Conservation (phyloP, 192 early-diverging fungal genomes). For the Chytriomyces confervae region DNA sequence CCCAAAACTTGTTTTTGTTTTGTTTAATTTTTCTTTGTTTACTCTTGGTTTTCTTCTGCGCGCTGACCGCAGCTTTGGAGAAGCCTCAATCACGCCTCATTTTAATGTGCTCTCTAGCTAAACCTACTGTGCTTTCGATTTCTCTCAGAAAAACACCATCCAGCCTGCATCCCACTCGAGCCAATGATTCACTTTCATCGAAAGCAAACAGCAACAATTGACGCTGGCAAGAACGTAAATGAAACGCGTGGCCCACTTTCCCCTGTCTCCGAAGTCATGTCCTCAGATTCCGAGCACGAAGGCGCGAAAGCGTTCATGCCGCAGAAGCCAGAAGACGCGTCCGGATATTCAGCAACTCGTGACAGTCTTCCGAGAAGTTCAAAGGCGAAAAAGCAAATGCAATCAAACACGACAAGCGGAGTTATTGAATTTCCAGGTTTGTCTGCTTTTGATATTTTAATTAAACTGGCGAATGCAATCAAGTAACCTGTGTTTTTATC, state of each 20-base stretch:
- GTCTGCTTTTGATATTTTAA: not conserved
- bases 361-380: constrained; percentile 15
- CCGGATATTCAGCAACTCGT: constrained; percentile 3
- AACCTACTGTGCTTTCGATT: not conserved
- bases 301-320: not conserved
- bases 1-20: not conserved
- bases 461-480: not conserved
- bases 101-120: not conserved
- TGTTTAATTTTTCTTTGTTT: not conserved
- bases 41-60: not conserved
- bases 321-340: not conserved
- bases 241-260: not conserved
- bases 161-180: constrained; percentile 6
- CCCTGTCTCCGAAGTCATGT: not conserved
- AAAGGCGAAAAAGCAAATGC: not conserved
- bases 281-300: not conserved
- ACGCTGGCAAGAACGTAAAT: not conserved
- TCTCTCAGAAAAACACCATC: not conserved
- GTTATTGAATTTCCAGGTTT: not conserved
- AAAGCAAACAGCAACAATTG: not conserved
- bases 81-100: not conserved
- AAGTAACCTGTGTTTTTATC: not conserved
- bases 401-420: not conserved
- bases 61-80: not conserved
- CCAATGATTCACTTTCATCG: constrained; percentile 2